A percentile compares a stretch with the other conserved stretches of the same genome.
Evolutionary conservation across 73 alveolate genomes (phyloP).

Genomic region (Durusdinium trenchii): DNA sequence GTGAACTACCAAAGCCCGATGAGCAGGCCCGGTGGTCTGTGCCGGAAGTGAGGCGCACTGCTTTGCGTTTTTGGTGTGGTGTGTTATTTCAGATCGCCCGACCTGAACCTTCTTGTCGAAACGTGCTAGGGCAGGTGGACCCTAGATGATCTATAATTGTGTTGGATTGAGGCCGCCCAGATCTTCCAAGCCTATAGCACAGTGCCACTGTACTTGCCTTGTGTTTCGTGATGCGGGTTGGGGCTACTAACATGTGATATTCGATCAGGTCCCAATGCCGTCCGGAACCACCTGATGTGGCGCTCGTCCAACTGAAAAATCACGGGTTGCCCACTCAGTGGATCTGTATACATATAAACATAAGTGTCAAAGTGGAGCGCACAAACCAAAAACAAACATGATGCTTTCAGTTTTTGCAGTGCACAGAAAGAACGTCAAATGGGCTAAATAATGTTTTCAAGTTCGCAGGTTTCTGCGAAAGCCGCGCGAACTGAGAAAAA

Average conservation of each 20-base stretch:
- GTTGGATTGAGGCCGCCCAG: conserved; percentile 33
- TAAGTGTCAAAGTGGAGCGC: background rate
- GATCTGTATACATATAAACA: too few relatives aligned
- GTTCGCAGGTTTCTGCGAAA: too few relatives aligned
- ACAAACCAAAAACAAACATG: too few relatives aligned
- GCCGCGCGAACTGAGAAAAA: background rate
- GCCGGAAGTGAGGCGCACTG: too few relatives aligned
- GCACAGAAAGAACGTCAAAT: background rate
- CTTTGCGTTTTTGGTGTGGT: too few relatives aligned
- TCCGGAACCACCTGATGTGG: conserved; percentile 74
- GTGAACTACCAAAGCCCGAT: too few relatives aligned
- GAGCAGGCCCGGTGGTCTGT: too few relatives aligned
- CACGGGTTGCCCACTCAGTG: background rate
- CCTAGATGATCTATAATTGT: too few relatives aligned
- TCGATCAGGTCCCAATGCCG: conserved; percentile 31
- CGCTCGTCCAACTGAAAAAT: conserved; percentile 21
- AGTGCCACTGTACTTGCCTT: conserved; percentile 19
- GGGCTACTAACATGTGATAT: background rate
- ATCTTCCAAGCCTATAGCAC: conserved; percentile 65
- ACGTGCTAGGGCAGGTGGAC: too few relatives aligned
- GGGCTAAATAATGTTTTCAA: too few relatives aligned
- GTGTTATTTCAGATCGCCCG: too few relatives aligned
- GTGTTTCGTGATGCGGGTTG: background rate
- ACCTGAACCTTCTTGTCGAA: too few relatives aligned
- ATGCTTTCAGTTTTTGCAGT: background rate